Conservation (phyloP, 2,329 filamentous ascomycete species). For the Scedosporium apiospermum region DNA sequence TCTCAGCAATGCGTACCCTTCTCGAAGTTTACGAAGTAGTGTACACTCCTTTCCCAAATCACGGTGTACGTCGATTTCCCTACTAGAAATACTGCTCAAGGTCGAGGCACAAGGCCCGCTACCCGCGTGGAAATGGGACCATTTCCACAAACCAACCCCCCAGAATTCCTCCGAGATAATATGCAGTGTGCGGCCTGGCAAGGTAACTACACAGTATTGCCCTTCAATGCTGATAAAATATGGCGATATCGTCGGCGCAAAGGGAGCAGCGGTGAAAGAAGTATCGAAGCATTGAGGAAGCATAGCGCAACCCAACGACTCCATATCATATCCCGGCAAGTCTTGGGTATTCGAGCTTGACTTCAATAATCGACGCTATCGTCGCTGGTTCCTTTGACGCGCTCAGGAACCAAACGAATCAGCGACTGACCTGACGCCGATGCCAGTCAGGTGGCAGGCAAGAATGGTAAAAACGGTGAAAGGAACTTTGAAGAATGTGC, state of each 20-base stretch:
- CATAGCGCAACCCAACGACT: background rate
- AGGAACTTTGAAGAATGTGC: background rate
- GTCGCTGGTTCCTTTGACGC: background rate
- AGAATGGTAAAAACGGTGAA: background rate
- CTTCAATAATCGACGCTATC: background rate
- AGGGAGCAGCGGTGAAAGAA: background rate
- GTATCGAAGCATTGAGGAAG: background rate
- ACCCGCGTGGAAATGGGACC: background rate
- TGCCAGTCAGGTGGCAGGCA: background rate
- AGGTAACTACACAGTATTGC: background rate
- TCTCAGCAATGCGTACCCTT: no score
- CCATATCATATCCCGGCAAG: background rate
- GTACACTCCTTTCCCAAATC: background rate
- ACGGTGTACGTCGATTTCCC: background rate
- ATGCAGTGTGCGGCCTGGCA: background rate
- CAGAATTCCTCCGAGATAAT: background rate
- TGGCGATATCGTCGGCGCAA: background rate
- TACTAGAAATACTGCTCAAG: background rate
- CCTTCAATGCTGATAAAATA: background rate
- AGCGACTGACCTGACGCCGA: background rate
- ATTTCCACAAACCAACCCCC: background rate
- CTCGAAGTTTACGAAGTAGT: no score
- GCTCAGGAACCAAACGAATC: background rate
- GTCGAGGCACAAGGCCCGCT: background rate
- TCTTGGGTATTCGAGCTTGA: background rate